Percentiles rank a stretch among this genome's conserved stretches.
Conservation (phyloP, 2,329 filamentous ascomycete species). For the Epichloe aotearoae region DNA sequence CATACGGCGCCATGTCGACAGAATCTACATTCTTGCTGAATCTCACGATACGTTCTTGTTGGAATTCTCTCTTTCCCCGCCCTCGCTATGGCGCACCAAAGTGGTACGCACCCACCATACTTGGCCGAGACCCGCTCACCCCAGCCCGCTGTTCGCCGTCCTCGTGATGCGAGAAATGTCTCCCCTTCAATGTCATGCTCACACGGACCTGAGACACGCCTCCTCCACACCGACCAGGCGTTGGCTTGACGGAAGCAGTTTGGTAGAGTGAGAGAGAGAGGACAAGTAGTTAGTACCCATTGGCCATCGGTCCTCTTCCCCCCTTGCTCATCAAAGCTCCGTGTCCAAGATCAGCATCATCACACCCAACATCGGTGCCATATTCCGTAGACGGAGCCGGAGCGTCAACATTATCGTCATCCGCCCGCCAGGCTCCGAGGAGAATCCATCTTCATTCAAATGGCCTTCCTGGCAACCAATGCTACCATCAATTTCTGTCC, state of each 20-base stretch:
- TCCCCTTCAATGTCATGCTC: not conserved
- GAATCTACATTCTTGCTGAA: not conserved
- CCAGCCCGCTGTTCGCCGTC: not conserved
- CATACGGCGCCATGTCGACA: not conserved
- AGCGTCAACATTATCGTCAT: not conserved
- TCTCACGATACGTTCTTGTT: not conserved
- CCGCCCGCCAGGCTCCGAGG: not conserved
- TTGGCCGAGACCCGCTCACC: not conserved
- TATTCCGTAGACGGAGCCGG: no score
- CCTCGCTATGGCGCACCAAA: not conserved
- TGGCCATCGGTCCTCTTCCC: not conserved
- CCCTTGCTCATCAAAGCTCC: no score
- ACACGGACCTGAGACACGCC: not conserved
- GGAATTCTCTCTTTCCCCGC: not conserved
- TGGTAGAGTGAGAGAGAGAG: not conserved
- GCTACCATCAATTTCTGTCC: not conserved
- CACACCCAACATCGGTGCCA: no score
- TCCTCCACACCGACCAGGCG: not conserved
- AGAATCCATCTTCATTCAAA: no score
- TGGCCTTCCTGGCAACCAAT: not conserved
- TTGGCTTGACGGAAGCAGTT: not conserved
- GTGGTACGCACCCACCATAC: not conserved
- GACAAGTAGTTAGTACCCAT: not conserved
- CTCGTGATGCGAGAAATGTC: constrained; percentile 1
- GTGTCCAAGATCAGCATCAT: no score